Evolutionary conservation across 768 basidiomycete genomes (phyloP).

Genomic region (Cystobasidium ongulense): DNA sequence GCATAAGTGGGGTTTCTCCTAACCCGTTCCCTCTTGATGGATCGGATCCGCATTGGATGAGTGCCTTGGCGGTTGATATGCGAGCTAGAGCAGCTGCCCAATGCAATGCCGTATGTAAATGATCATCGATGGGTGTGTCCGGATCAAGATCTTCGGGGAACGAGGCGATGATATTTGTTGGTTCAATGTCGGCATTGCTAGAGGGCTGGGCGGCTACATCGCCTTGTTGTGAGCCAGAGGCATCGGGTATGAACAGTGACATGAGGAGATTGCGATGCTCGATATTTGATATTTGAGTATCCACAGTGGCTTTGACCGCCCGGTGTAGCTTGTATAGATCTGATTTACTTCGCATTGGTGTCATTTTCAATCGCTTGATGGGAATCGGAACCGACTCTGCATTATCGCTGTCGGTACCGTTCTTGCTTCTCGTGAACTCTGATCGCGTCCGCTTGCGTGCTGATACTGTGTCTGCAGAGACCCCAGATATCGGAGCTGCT

Average conservation of each 20-base stretch:
- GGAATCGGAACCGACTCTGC: not conserved
- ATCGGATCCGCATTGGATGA: constrained; percentile 74
- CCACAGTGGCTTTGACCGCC: not conserved
- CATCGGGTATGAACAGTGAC: constrained; percentile 23
- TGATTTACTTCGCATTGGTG: not conserved
- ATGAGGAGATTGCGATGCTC: constrained; percentile 27
- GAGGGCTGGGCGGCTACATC: not conserved
- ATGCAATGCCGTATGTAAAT: constrained; percentile 88
- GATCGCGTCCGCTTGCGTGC: not conserved
- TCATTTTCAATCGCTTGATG: constrained; percentile 1
- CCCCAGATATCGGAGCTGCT: not conserved
- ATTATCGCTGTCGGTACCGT: not conserved
- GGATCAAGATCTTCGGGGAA: constrained; percentile 52
- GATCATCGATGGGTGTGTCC: constrained; percentile 82
- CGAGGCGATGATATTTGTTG: constrained; percentile 28
- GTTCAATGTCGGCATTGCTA: not conserved
- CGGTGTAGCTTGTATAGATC: not conserved
- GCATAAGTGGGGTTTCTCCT: constrained; percentile 89
- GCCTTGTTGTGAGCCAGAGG: not conserved
- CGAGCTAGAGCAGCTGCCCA: constrained; percentile 80
- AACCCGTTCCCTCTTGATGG: constrained; percentile 81
- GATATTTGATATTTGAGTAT: not conserved
- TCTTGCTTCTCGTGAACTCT: not conserved
- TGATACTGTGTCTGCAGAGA: not conserved
- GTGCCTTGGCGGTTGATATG: constrained; percentile 57